Evolutionary conservation across 2,329 filamentous ascomycete genomes (phyloP), one percentile per base, ranked within the genome.

Genomic region (Blastomyces gilchristii): DNA sequence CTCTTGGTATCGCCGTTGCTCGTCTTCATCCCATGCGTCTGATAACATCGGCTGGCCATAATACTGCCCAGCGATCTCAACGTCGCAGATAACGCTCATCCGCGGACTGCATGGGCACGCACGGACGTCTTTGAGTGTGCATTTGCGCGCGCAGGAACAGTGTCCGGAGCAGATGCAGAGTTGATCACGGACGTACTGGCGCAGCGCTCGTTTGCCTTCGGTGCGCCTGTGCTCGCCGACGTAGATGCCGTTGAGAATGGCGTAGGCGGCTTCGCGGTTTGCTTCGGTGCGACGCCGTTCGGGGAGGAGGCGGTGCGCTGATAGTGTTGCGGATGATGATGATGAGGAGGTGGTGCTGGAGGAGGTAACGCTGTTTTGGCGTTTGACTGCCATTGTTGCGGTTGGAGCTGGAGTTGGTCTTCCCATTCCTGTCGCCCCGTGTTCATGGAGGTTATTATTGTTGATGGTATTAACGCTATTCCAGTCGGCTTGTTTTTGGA

Each of bases 71-170:
- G 41, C 41, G 16, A 43, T 28, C 12, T 67, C 66, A 49, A 69
- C 68, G 14, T 67, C 66, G n/a, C 70, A 65, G 63, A 73, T 66
- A 45, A 74, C 66, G 41, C 71, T 63, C 65, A 73, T 69, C 34
- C 74, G 70, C 56, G 71, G 70, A 6, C 72, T 70, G 63, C 76
- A 78, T 37, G 74, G 75, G 47, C 76, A 78, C 12, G 47, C 53
- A 12, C 67, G 68, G 60, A 71, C 67, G 6, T 69, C 69, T 25
- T 71, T 65, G 25, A 65, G 34, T 1, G 74, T 77, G 58, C 76
- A 78, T 16, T 69, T 68, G 25, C 45, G 58, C 18, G 75, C 67
- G 61, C 76, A 78, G 25, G 60, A 65, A 60, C 76, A 77, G 57
- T 66, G 60, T 1, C 68, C 66, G 16, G 66, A 64, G 64, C 76